Base-by-base conservation (phyloP, 768 basidiomycete genomes). In the Lactifluus subvellereus region DNA sequence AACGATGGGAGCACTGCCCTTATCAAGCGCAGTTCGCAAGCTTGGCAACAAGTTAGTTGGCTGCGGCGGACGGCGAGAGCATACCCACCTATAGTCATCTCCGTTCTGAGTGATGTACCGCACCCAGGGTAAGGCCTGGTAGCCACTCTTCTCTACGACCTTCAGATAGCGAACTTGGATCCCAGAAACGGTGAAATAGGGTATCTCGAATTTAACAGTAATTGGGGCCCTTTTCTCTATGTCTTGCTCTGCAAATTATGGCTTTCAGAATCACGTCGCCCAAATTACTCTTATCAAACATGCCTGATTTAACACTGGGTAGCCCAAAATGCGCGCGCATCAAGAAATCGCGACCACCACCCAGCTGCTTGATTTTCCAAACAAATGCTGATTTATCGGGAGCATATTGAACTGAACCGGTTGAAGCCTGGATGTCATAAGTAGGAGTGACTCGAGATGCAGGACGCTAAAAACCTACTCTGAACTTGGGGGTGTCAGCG, bases 321-420 rank as follows among this genome's bases (percentile, higher is more conserved):
- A 99, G 77, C 54, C 95, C 95, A 73, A 98, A 98, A 72, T 98
- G 97, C 0, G 97, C 97, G 11, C 97, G 83, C 96, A 98, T 98
- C 59, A 98, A 81, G 77, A 95, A 98, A 72, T 99, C 97, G 43
- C 93, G 85, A 42, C 92, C 92, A 6, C 97, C 97, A 5, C 92
- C 95, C 0, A 99, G 82, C 72, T 96, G 93, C 74, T 98, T 98
- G 75, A 99, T 98, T 77, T 98, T 98, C 97, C 97, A 98, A 1
- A 98, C 91, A 71, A 98, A 98, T 2, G 94, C 94, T 18, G 93
- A 93, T 74, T 98, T 98, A 73, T 99, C 97, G 0, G 96, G 97
- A 1, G 90, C 94, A 71, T 99, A 98, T 66, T 97, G 94, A 3
- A 98, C 97, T 27, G 86, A 89, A 3, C 97, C 97, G 13, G 94